phyloP scores from a whole-genome alignment of 768 basidiomycete genomes.

The Trametes gibbosa region DNA sequence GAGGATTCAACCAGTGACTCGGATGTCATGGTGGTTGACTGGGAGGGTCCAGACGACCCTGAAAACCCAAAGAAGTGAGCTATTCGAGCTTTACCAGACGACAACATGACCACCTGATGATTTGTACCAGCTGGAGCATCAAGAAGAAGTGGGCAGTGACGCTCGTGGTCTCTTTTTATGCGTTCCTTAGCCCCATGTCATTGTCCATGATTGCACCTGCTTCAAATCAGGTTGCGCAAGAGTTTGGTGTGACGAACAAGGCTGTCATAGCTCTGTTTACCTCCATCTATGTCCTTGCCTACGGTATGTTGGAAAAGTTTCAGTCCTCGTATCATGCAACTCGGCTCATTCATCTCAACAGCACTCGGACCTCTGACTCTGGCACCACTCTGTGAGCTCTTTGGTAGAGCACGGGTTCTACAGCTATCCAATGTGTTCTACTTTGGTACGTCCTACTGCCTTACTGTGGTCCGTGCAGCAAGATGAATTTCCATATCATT shows the following conservation, averaged over 20 bases:
- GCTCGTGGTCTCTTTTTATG: conserved; percentile 21
- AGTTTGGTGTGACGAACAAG: conserved; percentile 52
- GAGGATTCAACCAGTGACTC: background rate
- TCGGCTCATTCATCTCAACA: conserved; percentile 21
- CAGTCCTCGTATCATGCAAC: too few species aligned
- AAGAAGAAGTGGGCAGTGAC: conserved; percentile 52
- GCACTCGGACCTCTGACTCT: conserved; percentile 47
- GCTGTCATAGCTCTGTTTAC: conserved; percentile 54
- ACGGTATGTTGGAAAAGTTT: conserved; percentile 38
- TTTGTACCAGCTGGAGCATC: conserved; percentile 52
- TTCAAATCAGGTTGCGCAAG: conserved; percentile 40
- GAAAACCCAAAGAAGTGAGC: conserved; percentile 35
- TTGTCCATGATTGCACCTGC: conserved; percentile 78
- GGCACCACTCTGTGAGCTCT: conserved; percentile 74
- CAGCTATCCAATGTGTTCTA: conserved; percentile 68
- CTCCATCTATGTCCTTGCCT: conserved; percentile 57
- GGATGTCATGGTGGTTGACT: conserved; percentile 28
- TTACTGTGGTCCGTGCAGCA: background rate
- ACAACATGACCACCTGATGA: background rate
- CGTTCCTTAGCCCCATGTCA: conserved; percentile 43
- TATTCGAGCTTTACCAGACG: too few species aligned
- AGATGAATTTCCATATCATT: background rate
- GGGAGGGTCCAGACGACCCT: conserved; percentile 38
- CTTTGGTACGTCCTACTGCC: conserved; percentile 40
- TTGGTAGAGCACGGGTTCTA: conserved; percentile 59